Percentiles rank a stretch among this genome's conserved stretches.
These are phyloP conservation scores for Neurospora sp. DNA, from an alignment of 495 filamentous ascomycete species.

Conservation along the genomic window DNA sequence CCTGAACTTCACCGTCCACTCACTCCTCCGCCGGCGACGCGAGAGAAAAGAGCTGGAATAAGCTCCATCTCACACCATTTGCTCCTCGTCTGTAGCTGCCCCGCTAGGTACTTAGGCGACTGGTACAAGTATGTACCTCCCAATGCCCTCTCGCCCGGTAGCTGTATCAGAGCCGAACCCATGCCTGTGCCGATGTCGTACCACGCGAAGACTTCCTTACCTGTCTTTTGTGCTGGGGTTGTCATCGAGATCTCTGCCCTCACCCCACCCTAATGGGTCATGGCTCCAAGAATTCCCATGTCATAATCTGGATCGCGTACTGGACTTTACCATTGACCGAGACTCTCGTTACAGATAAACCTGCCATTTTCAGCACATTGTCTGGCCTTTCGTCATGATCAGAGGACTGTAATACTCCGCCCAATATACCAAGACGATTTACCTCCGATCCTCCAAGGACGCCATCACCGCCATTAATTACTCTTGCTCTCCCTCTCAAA, in stretches of 20 bases:
- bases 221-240: slow-evolving; percentile 12
- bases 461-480: background rate
- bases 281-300: slow-evolving; percentile 22
- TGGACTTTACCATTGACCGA: slow-evolving; percentile 21
- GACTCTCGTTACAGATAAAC: background rate
- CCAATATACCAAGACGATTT: background rate
- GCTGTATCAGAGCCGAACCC: background rate
- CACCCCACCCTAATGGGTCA: slow-evolving; percentile 18
- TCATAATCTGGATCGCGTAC: slow-evolving; percentile 13
- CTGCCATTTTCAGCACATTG: background rate
- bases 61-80: background rate
- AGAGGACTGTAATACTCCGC: background rate
- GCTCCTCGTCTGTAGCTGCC: background rate
- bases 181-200: slow-evolving; percentile 17
- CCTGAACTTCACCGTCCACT: background rate
- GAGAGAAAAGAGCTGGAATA: background rate
- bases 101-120: background rate
- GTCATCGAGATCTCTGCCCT: slow-evolving; percentile 25
- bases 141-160: slow-evolving; percentile 5
- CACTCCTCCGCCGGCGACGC: background rate
- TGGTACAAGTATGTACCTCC: slow-evolving; percentile 1
- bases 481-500: background rate
- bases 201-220: slow-evolving; percentile 13
- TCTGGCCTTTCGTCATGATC: background rate
- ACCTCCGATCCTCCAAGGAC: background rate